Evolutionary conservation across 2,329 filamentous ascomycete species (phyloP).

Genomic region (Penicillium psychrosexuale): DNA sequence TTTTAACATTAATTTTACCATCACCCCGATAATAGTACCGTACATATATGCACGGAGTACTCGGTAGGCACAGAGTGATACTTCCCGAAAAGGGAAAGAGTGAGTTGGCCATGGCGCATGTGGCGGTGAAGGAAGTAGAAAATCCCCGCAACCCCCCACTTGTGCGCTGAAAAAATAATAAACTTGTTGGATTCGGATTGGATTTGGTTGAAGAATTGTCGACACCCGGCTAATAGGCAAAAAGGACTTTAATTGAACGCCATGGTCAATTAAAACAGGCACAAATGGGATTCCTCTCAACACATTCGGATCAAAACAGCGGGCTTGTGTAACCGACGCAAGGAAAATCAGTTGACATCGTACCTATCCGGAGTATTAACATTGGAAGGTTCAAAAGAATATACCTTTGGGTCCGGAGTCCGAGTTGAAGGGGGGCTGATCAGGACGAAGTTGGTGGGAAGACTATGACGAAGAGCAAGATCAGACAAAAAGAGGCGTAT

Average conservation of each 20-base stretch:
- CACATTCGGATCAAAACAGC: slow-evolving; percentile 9
- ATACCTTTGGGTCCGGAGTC: background rate
- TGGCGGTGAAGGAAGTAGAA: slow-evolving; percentile 24
- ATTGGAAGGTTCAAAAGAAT: background rate
- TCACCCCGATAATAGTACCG: no score
- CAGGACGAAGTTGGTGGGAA: slow-evolving; percentile 8
- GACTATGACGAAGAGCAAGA: slow-evolving; percentile 12
- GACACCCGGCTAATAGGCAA: background rate
- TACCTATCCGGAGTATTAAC: background rate
- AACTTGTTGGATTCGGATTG: background rate
- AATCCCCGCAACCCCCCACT: slow-evolving; percentile 24
- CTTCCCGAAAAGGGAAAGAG: slow-evolving; percentile 18
- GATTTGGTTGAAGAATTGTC: background rate
- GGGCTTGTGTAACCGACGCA: slow-evolving; percentile 18
- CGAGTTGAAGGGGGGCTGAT: slow-evolving; percentile 18
- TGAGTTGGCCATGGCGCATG: slow-evolving; percentile 28
- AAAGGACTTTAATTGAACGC: background rate
- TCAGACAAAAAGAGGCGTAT: background rate
- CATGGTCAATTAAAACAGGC: background rate
- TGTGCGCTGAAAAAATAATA: slow-evolving; percentile 3
- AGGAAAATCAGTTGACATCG: slow-evolving; percentile 1
- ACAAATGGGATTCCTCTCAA: background rate
- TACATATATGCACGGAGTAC: no score
- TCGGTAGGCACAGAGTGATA: background rate
- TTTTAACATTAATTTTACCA: no score